phyloP scores from a whole-genome alignment of 2,329 filamentous ascomycete genomes.

The Dactylonectria macrodidyma region DNA sequence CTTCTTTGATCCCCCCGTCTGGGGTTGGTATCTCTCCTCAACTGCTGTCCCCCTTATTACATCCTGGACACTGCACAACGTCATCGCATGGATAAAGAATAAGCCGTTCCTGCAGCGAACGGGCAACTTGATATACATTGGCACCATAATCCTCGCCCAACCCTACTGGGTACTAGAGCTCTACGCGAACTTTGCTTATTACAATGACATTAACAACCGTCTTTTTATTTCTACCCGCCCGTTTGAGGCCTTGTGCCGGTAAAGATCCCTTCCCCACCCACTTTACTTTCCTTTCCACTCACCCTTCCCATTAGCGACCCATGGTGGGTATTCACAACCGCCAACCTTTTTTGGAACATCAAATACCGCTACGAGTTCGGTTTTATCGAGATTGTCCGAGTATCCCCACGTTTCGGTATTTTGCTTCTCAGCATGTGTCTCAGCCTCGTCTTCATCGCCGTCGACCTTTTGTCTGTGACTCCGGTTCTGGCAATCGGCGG shows the following conservation, averaged over 20 bases:
- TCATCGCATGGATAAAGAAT: too few relatives aligned
- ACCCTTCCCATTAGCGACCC: constrained; percentile 63
- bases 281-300: neutral
- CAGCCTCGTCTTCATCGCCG: constrained; percentile 71
- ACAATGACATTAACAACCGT: constrained; percentile 65
- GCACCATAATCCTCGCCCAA: constrained; percentile 70
- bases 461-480: constrained; percentile 74
- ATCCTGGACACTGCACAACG: too few relatives aligned
- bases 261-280: constrained; percentile 28
- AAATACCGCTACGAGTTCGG: constrained; percentile 73
- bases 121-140: constrained; percentile 64
- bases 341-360: constrained; percentile 74
- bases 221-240: constrained; percentile 70
- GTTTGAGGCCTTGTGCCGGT: constrained; percentile 73
- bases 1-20: constrained; percentile 57
- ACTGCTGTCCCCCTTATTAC: too few relatives aligned
- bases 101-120: too few relatives aligned
- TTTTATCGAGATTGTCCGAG: constrained; percentile 68
- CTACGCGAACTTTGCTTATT: constrained; percentile 76
- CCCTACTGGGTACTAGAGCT: constrained; percentile 78
- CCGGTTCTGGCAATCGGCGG: constrained; percentile 58
- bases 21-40: too few relatives aligned
- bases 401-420: constrained; percentile 76
- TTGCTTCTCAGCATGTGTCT: constrained; percentile 74
- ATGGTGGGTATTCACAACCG: constrained; percentile 77